Evolutionary conservation across 2,329 filamentous ascomycete species (phyloP), one percentile per base, ranked within the genome.

Genomic region (Bimuria novae-zelandiae): DNA sequence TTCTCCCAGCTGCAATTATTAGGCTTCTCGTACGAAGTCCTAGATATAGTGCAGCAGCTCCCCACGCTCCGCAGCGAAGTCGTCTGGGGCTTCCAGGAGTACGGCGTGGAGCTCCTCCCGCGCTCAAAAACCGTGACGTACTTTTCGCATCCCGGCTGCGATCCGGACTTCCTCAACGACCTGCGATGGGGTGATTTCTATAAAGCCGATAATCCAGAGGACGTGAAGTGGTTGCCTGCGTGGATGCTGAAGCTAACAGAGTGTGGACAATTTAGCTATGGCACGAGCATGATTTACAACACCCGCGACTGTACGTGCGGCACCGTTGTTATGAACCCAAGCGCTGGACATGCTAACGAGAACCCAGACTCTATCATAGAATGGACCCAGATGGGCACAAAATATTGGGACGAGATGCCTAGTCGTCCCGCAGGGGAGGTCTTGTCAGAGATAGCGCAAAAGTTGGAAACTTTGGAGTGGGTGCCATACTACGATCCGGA

Each of bases 191-290:
- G 44, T 22, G 48, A 52, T 19, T 45, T 45, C 42, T 45, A 45
- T 27, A 42, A 50, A 29, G 40, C 19, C 5, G 37, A 45, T 30
- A 16, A 49, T 40, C 35, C 51, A 23, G 36, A 43, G 8, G 37
- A 53, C 7, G 46, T 25, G 30, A 49, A 48, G 33, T 44, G 36
- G 30, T 36, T 54, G 23, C 25, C 30, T 17, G 45, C 45, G 4
- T 54, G 51, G 51, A 43, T 54, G 51, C 41, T 54, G 45, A 49
- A 36, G 40, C 44, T 54, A 19, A 54, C 51, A 16, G 25, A 32
- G 25, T 30, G 39, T 19, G 29, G 33, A 10, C 17, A 54, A 11
- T 12, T 27, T 14, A 37, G 36, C 4, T 54, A 54, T 27, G 51
- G 51, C 43, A 33, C 32, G 35, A 42, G 32, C 25, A 14, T 54